These are phyloP conservation scores for Medicago truncatula DNA, from an alignment of 306 rosid genomes.

Conservation along the genomic window DNA sequence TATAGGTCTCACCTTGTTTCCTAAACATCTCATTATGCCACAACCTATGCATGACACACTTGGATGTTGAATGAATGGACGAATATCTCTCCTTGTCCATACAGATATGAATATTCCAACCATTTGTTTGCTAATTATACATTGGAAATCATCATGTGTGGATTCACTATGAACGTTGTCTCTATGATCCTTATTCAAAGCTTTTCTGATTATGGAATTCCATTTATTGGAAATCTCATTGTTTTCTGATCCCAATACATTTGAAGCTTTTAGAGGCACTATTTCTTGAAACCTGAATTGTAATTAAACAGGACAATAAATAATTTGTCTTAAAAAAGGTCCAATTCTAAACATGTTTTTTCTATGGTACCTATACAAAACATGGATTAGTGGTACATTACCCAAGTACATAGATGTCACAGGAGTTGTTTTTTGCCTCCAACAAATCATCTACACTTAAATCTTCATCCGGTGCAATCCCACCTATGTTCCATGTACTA, in stretches of 20 bases:
- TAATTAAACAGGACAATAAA: background rate
- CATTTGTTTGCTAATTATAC: slow-evolving; percentile 90
- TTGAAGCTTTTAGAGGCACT: slow-evolving; percentile 86
- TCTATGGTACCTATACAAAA: background rate
- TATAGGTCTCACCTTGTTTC: slow-evolving; percentile 73
- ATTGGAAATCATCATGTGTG: slow-evolving; percentile 57
- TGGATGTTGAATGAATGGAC: slow-evolving; percentile 68
- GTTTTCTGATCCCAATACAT: slow-evolving; percentile 76
- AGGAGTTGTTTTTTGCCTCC: slow-evolving; percentile 53
- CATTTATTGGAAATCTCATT: slow-evolving; percentile 59
- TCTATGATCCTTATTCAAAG: slow-evolving; percentile 50
- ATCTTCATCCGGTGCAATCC: slow-evolving; percentile 73
- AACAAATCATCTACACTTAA: slow-evolving; percentile 68
- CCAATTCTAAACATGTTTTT: background rate
- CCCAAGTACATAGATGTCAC: slow-evolving; percentile 91
- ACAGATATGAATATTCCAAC: slow-evolving; percentile 87
- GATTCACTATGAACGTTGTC: slow-evolving; percentile 8
- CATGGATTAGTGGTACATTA: slow-evolving; percentile 32
- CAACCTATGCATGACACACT: slow-evolving; percentile 86
- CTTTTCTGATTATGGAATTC: slow-evolving; percentile 74
- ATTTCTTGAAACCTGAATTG: slow-evolving; percentile 83
- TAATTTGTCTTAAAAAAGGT: background rate
- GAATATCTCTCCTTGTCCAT: slow-evolving; percentile 71
- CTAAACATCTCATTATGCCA: slow-evolving; percentile 88
- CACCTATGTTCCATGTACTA: slow-evolving; percentile 95